Conservation (phyloP, 768 basidiomycete genomes). For the Trametes cingulata region DNA sequence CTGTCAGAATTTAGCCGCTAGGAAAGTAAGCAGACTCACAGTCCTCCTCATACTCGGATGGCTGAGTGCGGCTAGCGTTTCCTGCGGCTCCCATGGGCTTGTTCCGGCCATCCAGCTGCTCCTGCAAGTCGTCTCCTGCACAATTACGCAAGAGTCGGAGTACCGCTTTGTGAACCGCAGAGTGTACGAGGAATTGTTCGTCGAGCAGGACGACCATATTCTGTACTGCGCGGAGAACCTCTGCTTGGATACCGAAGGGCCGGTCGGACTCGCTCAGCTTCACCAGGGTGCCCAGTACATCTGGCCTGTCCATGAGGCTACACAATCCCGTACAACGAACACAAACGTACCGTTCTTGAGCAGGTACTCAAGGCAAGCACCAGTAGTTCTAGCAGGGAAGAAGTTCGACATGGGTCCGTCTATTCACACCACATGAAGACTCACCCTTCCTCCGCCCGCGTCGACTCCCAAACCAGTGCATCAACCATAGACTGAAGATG, state of each 20-base stretch:
- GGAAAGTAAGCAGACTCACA: conserved; percentile 46
- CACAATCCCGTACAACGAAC: not conserved
- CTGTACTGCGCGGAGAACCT: conserved; percentile 83
- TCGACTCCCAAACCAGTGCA: conserved; percentile 82
- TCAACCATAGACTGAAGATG: conserved; percentile 82
- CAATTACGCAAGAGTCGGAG: conserved; percentile 82
- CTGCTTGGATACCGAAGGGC: conserved; percentile 88
- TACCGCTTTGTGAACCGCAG: conserved; percentile 86
- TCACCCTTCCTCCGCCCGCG: conserved; percentile 84
- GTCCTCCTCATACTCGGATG: conserved; percentile 90
- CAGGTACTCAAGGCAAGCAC: conserved; percentile 88
- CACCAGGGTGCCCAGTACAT: conserved; percentile 83
- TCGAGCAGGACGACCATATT: conserved; percentile 92
- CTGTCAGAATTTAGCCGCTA: not conserved
- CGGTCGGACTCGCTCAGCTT: conserved; percentile 82
- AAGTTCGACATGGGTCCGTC: conserved; percentile 1
- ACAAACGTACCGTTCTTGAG: conserved; percentile 73
- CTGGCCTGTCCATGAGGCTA: conserved; percentile 39
- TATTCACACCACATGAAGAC: conserved; percentile 31
- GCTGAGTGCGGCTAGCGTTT: conserved; percentile 61
- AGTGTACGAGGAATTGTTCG: conserved; percentile 91
- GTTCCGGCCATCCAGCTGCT: conserved; percentile 77
- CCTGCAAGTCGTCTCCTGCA: conserved; percentile 89
- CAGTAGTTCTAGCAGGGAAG: conserved; percentile 57
- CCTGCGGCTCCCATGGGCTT: conserved; percentile 85